Conservation (phyloP, 495 filamentous ascomycete species). For the Trichocladium antarcticum region DNA sequence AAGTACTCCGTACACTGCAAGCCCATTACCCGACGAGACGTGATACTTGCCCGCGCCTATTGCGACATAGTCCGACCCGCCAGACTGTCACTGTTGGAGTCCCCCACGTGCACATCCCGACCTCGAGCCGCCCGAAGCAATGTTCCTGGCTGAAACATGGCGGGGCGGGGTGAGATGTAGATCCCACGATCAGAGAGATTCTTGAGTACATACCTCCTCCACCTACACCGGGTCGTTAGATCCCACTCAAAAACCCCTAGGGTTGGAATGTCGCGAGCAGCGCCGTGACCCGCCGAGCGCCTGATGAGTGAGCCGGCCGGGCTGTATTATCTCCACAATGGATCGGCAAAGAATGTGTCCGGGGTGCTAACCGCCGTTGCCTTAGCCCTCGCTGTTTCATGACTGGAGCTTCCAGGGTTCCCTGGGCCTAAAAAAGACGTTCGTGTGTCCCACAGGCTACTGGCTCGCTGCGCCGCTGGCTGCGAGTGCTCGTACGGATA, state of each 20-base stretch:
- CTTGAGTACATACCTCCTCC: too few species aligned
- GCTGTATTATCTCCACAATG: conserved; percentile 4
- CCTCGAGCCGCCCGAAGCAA: neutral
- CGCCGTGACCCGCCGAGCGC: neutral
- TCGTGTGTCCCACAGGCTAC: too few species aligned
- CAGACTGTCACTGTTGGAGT: neutral
- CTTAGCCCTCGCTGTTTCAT: conserved; percentile 3
- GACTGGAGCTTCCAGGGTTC: neutral
- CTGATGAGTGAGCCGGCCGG: too few species aligned
- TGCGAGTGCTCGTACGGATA: too few species aligned
- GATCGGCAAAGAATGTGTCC: conserved; percentile 12
- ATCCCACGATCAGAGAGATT: neutral
- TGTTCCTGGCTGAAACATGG: conserved; percentile 8
- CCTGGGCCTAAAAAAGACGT: neutral
- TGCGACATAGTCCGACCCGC: neutral
- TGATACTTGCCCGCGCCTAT: neutral
- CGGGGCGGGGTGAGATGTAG: conserved; percentile 1
- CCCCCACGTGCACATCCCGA: neutral
- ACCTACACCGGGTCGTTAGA: too few species aligned
- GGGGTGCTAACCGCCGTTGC: conserved; percentile 14
- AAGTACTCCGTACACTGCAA: too few species aligned
- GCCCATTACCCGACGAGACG: neutral
- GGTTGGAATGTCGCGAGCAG: neutral
- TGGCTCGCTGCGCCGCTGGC: too few species aligned
- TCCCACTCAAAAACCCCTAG: neutral